A percentile compares a stretch with the other conserved stretches of the same genome.
These are phyloP conservation scores for Penicillium lagena DNA, from an alignment of 495 filamentous ascomycete genomes.

Conservation along the genomic window DNA sequence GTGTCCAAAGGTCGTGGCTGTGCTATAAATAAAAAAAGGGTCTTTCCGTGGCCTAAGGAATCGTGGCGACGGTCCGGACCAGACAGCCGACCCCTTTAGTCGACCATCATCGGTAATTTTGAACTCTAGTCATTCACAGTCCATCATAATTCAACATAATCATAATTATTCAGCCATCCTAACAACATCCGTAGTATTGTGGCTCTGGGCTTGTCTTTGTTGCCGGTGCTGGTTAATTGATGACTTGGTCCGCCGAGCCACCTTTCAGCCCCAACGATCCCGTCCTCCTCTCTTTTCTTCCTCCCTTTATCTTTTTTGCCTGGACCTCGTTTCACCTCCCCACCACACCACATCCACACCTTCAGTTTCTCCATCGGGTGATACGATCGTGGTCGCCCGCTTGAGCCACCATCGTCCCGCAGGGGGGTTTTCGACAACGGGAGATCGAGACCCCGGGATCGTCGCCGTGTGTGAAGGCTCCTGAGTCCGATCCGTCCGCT, in stretches of 20 bases:
- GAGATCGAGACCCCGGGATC: conserved; percentile 13
- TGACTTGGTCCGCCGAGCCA: conserved; percentile 10
- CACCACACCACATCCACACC: not conserved
- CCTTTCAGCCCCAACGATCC: conserved; percentile 19
- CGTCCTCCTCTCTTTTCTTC: conserved; percentile 17
- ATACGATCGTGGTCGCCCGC: conserved; percentile 4
- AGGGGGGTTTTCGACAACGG: conserved; percentile 18
- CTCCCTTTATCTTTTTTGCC: conserved; percentile 10
- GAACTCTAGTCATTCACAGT: too few species aligned
- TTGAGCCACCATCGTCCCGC: conserved; percentile 23
- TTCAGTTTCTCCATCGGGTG: not conserved
- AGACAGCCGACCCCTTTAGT: too few species aligned
- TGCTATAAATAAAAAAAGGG: too few species aligned
- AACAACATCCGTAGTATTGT: too few species aligned
- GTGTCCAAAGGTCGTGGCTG: too few species aligned
- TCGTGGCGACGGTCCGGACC: too few species aligned
- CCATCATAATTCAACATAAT: too few species aligned
- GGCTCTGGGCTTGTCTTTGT: too few species aligned
- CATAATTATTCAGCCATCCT: too few species aligned
- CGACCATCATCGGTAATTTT: too few species aligned
- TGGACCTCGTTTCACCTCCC: not conserved
- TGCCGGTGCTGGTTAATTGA: not conserved
- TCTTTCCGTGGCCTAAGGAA: too few species aligned
- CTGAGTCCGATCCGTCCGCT: not conserved
- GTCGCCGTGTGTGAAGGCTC: conserved; percentile 7